Base-by-base conservation (phyloP, 192 early-diverging fungal genomes). In the Coemansia sp. region DNA sequence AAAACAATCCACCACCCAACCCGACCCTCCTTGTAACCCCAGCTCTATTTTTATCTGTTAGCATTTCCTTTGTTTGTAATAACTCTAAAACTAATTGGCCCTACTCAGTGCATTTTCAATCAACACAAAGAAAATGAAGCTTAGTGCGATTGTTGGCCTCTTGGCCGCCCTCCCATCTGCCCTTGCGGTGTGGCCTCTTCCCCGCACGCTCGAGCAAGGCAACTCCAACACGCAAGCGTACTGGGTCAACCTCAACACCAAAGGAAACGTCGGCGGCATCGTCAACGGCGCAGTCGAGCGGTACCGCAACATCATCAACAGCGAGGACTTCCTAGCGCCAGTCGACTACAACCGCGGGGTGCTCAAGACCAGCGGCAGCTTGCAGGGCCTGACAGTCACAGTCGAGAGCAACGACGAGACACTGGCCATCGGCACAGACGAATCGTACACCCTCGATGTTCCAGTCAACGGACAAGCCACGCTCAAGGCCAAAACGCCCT, bases 371-470 rank as follows among this genome's bases (percentile, higher is more conserved):
- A 45, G 25, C 30, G 77, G 77, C 39, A 68, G 13, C 7, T 56
- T 79, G 15, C 52, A 51, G 10, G 53, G 77, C 26, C 72, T 79
- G 6, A 51, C 42, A 0, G 68, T 79, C 9, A 53, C 58, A 2
- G 65, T 74, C 2, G 61, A 70, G 9, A 74, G 68, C 61, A 68
- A 30, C 33, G 59, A 74, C 35, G 77, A 79, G 28, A 18, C 49
- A 13, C 80, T 89, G 13, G 76, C 80, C 37, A 67, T 86, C 26
- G 70, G 66, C 53, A 81, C 86, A 4, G 86, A 91, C 64, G 90
- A 91, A 65, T 87, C 90, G 4, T 91, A 91, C 67, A 84, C 75
- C 2, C 71, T 91, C 8, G 81, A 85, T n/a, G 79, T 91, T 3
- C 87, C 86, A 6, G 73, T 82, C 21, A 55, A 59, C 20, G 78